Evolutionary conservation across 257 asterid genomes (phyloP), one percentile per base, ranked within the genome.

Genomic region (Ophiorrhiza pumila): DNA sequence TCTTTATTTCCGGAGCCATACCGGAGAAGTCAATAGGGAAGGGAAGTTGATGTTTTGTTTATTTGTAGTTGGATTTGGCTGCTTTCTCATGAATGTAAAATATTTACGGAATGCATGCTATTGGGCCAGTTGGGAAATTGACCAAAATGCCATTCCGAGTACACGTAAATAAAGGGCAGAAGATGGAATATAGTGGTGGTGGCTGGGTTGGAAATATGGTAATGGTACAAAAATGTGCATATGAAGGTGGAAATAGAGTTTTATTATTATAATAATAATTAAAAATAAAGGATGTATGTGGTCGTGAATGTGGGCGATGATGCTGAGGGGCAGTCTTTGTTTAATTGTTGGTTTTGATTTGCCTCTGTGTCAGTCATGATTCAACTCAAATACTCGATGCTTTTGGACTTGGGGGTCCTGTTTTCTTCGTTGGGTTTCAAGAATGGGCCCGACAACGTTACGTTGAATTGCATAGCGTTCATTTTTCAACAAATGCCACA

Each of bases 1-100:
- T 56, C 43, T 46, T 81, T 59, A 5, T 11, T 0, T 74, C 84
- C 91, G 83, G 95, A 82, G 93, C 79, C 97, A 91, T 86, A 76
- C 39, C 73, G 67, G 79, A 43, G 73, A 73, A 58, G 49, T 17
- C 14, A 4, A 35, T 27, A 15, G 25, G 1, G 55, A n/a, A n/a
- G n/a, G n/a, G n/a, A n/a, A n/a, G n/a, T n/a, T n/a, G n/a, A n/a
- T n/a, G n/a, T n/a, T 2, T 15, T 12, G 35, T 50, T 63, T 56
- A 34, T 10, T 23, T 17, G 7, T 10, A 37, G 56, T 42, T 65
- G 27, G 71, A 25, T 10, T 55, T 68, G 72, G 68, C 25, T 68
- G 35, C 34, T 17, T 29, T 20, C 18, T 12, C 25, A 56, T 60
- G 52, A 45, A 11, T 50, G 61, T 14, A 6, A 0, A 5, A 7